Conservation (phyloP, 2,329 filamentous ascomycete species). For the Teratosphaeria zuluensis region DNA sequence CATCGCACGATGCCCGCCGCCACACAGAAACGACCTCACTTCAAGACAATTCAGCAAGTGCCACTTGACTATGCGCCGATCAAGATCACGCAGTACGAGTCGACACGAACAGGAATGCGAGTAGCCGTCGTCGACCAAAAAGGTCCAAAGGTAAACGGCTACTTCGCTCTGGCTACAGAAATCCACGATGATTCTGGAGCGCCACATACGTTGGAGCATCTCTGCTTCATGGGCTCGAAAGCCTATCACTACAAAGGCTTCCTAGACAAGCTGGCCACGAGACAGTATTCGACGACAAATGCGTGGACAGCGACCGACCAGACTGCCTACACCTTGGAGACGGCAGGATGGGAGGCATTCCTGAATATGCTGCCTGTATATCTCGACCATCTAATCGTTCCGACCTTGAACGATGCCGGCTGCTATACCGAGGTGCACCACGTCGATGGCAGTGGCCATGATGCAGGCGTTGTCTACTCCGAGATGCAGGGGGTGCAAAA, state of each 20-base stretch:
- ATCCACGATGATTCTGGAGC: conserved; percentile 96
- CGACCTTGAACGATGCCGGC: conserved; percentile 82
- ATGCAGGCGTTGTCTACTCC: conserved; percentile 83
- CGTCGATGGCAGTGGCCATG: conserved; percentile 83
- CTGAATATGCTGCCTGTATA: conserved; percentile 91
- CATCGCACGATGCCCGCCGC: conserved; percentile 17
- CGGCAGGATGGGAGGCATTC: conserved; percentile 94
- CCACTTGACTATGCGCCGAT: conserved; percentile 82
- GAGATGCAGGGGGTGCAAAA: conserved; percentile 98
- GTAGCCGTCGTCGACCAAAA: conserved; percentile 85
- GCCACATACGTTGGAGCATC: conserved; percentile 47
- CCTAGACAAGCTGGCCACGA: conserved; percentile 83
- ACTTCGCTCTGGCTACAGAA: conserved; percentile 91
- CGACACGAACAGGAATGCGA: conserved; percentile 85
- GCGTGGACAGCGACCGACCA: conserved; percentile 96
- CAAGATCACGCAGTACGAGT: conserved; percentile 90
- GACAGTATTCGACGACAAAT: conserved; percentile 89
- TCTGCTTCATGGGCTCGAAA: conserved; percentile 63
- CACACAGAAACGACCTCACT: conserved; percentile 44
- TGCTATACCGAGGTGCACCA: conserved; percentile 97
- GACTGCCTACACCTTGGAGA: conserved; percentile 90
- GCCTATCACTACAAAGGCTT: conserved; percentile 92
- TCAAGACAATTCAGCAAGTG: conserved; percentile 79
- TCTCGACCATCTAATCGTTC: conserved; percentile 84
- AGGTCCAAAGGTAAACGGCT: conserved; percentile 90